Evolutionary conservation across 2,329 filamentous ascomycete species (phyloP), one percentile per base, ranked within the genome.

Genomic region (Daldinia eschscholtzii): DNA sequence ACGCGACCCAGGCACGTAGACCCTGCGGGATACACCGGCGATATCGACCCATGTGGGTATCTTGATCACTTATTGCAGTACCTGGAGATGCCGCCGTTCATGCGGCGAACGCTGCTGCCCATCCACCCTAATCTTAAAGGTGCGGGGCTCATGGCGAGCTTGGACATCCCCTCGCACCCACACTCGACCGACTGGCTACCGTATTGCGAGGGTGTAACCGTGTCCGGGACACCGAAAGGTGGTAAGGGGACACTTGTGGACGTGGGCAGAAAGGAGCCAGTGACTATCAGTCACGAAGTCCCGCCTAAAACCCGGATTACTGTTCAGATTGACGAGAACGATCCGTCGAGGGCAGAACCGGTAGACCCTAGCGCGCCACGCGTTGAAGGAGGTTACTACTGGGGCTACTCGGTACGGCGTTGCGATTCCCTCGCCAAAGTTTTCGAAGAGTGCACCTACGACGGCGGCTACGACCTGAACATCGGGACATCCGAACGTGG

Each of bases 151-250:
- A 82, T 97, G 30, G 92, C 92, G 0, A 92, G 88, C 75, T 82
- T 97, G 64, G 93, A 97, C 78, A 93, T 96, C 86, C 93, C 93
- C 15, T 92, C 95, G 78, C 93, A 97, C 79, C 85, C 94, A 7
- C 87, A 92, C 70, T 86, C 87, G 13, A 88, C 91, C 61, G 93
- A 97, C 76, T 94, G 91, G 89, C 89, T 93, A 70, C 87, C 87
- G 15, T 97, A 93, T 77, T 88, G 93, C 23, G 93, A 97, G 77
- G 93, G 93, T 4, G 88, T 95, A 28, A 89, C 91, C 0, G 75
- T 90, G 1, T 79, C 83, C 3, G 83, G 81, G 4, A 80, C 79
- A 44, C 77, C 83, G 15, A 78, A 78, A 67, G 75, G 79, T 70
- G 78, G 83, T 61, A 59, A 80, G 79, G 79, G 85, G 82, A 89